phyloP scores from a whole-genome alignment of 2,329 filamentous ascomycete genomes.

The Fusarium papillatum region DNA sequence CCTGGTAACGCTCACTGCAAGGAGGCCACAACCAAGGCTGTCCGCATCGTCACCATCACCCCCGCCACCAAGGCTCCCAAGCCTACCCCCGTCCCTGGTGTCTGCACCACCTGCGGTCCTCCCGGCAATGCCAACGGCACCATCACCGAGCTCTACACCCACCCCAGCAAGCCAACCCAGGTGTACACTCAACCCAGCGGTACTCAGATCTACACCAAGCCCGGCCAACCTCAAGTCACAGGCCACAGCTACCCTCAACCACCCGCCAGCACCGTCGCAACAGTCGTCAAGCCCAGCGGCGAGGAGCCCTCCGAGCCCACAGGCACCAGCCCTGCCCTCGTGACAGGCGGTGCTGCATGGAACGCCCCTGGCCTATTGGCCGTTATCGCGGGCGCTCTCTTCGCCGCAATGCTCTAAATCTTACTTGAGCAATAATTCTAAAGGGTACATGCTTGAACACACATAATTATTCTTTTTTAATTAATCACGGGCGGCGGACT shows the following conservation, averaged over 20 bases:
- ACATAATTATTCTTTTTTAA: conserved; percentile 21
- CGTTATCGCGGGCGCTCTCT: conserved; percentile 16
- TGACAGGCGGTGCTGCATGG: conserved; percentile 29
- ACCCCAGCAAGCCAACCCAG: conserved; percentile 2
- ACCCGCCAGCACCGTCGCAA: conserved; percentile 24
- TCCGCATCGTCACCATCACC: conserved; percentile 41
- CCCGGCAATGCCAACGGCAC: conserved; percentile 23
- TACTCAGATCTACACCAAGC: conserved; percentile 5
- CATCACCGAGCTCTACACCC: conserved; percentile 1
- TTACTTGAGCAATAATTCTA: not conserved
- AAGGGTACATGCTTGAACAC: conserved; percentile 1
- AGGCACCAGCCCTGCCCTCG: conserved; percentile 12
- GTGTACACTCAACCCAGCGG: not conserved
- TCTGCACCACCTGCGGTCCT: conserved; percentile 41
- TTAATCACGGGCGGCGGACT: conserved; percentile 12
- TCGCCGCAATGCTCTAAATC: conserved; percentile 24
- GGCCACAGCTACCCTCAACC: conserved; percentile 10
- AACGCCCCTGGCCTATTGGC: conserved; percentile 25
- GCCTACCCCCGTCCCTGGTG: conserved; percentile 44
- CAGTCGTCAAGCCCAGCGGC: conserved; percentile 27
- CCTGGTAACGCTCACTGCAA: conserved; percentile 44
- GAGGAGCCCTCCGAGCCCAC: conserved; percentile 17
- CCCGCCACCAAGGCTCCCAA: conserved; percentile 41
- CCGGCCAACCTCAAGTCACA: not conserved
- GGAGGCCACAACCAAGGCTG: conserved; percentile 41